Base-by-base conservation (phyloP, 2,329 filamentous ascomycete species). In the Hirsutella rhossiliensis region DNA sequence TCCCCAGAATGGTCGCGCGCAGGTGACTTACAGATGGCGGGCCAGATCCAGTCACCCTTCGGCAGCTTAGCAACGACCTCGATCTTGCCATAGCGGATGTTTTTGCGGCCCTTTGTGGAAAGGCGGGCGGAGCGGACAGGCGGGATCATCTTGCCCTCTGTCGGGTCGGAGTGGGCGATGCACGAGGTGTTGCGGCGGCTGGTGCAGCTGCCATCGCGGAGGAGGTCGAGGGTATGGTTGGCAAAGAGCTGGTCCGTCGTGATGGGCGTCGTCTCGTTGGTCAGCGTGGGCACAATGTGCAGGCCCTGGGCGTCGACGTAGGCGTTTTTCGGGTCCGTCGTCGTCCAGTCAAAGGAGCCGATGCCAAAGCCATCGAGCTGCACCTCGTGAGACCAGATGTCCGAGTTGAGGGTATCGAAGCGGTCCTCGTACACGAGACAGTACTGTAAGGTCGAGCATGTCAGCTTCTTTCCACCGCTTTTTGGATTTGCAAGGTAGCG, bases 341-440 rank as follows among this genome's bases (percentile, higher is more conserved):
- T 76, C 0, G 72, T 74, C 72, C 71, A 73, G 59, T 75, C 72
- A 52, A 76, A 76, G 31, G 66, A 62, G 15, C 69, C 69, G n/a
- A 64, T 68, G 41, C 69, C 66, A 49, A 63, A 69, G 11, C 62
- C 69, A 43, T 62, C 58, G n/a, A 67, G 52, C 54, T 62, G 55
- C 15, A 72, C 64, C 51, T 74, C 69, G 45, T 69, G 64, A 9
- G 63, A 64, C 72, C 72, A 76, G n/a, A 69, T 52, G 37, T 57
- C 52, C 12, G 56, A 57, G 54, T 72, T 59, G 38, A 74, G 57
- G 2, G 56, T 59, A 15, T 60, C 57, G 54, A 76, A 77, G 49
- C 69, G 54, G 47, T 77, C 72, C 41, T 70, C 64, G 36, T 71
- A 60, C 5, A 75, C 56, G n/a, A 69, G 58, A 52, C 72, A 76